These are phyloP conservation scores for Chaetomium sp. DNA, from an alignment of 2,329 filamentous ascomycete species.

Conservation along the genomic window DNA sequence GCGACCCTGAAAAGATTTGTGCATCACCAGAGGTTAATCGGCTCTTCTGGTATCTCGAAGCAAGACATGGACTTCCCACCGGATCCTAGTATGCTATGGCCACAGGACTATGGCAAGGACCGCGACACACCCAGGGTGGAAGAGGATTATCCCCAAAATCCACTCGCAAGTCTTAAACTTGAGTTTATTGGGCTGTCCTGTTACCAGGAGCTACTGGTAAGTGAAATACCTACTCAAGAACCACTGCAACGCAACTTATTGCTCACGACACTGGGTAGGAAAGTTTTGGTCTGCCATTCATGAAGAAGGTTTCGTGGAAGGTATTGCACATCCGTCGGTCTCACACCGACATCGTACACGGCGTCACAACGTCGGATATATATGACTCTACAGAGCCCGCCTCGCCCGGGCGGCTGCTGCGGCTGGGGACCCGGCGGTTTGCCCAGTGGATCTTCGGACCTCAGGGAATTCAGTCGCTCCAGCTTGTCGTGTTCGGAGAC, in stretches of 20 bases:
- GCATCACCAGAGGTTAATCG: neutral
- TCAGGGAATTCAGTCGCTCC: neutral
- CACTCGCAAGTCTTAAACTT: neutral
- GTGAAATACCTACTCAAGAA: neutral
- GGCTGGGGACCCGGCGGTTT: neutral
- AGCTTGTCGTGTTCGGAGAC: neutral
- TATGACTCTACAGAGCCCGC: neutral
- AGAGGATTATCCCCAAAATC: neutral
- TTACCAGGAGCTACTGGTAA: neutral
- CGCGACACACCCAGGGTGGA: neutral
- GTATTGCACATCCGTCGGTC: neutral
- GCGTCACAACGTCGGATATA: neutral
- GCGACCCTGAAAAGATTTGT: neutral
- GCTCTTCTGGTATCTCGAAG: neutral
- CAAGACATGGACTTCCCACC: neutral
- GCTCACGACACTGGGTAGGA: neutral
- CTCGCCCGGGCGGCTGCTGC: neutral
- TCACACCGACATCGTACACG: neutral
- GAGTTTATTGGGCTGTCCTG: neutral
- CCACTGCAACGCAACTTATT: neutral
- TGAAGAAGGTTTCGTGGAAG: neutral
- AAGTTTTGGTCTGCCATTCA: neutral
- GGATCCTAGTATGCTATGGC: too few relatives aligned
- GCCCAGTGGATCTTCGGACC: neutral
- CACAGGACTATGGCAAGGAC: too few relatives aligned